phyloP scores from a whole-genome alignment of 2,329 filamentous ascomycete species.

The Hypomyces rosellus region DNA sequence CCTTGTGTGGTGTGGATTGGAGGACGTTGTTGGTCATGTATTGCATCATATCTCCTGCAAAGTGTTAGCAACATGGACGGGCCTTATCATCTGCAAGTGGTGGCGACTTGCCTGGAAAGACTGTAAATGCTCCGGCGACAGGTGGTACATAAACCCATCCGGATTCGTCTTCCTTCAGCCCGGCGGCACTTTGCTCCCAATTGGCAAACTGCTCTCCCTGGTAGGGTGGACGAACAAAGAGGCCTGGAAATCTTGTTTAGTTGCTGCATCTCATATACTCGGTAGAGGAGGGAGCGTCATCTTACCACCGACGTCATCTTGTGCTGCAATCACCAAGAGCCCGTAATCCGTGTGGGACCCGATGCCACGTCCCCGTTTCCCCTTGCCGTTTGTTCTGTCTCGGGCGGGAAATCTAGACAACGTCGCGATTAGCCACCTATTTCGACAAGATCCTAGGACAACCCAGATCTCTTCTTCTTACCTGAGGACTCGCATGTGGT shows the following conservation, averaged over 20 bases:
- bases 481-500: slow-evolving; percentile 44
- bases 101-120: slow-evolving; percentile 37
- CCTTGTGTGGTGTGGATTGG: slow-evolving; percentile 44
- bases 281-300: neutral
- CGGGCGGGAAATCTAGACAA: slow-evolving; percentile 25
- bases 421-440: neutral
- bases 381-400: slow-evolving; percentile 39
- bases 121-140: slow-evolving; percentile 37
- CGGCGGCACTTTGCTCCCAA: slow-evolving; percentile 39
- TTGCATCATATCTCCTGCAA: slow-evolving; percentile 44
- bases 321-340: slow-evolving; percentile 43
- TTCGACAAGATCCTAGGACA: neutral
- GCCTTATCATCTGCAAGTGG: neutral
- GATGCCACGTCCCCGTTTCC: slow-evolving; percentile 43
- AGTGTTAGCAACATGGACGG: neutral
- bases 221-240: slow-evolving; percentile 40
- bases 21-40: slow-evolving; percentile 41
- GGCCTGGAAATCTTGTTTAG: slow-evolving; percentile 19
- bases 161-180: slow-evolving; percentile 37
- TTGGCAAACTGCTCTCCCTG: slow-evolving; percentile 37
- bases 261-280: neutral
- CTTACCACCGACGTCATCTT: slow-evolving; percentile 43
- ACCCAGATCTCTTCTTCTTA: slow-evolving; percentile 14
- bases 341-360: slow-evolving; percentile 48
- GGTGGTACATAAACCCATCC: slow-evolving; percentile 45